Base-by-base conservation (phyloP, 371 early-diverging fungal genomes). In the Mucor circinelloides region DNA sequence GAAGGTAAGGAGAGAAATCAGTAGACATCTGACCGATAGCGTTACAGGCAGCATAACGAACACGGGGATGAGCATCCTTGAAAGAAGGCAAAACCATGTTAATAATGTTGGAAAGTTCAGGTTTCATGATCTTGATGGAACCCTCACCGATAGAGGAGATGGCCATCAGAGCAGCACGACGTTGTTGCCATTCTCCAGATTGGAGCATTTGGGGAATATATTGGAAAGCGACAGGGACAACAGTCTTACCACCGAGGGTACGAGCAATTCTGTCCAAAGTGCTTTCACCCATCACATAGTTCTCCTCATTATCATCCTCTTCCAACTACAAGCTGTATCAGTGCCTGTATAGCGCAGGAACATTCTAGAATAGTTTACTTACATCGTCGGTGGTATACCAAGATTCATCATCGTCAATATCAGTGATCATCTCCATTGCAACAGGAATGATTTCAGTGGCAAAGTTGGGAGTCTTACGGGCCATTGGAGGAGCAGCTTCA, bases 91-190 rank as follows among this genome's bases (percentile, higher is more conserved):
- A 71, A 27, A 99, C 85, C 77, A 97, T 83, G 78, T 85, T 84
- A 60, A 96, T 87, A 32, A 99, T 90, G 68, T 92, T 89, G 63
- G 84, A 88, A 38, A 98, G 88, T 67, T 96, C 96, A 25, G 88
- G 89, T 72, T 91, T 90, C 96, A 99, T 95, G 67, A 93, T 79
- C 73, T 94, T 93, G 64, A 89, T 86, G 79, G 96, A 98, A 19
- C 99, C 99, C 79, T 99, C 99, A 59, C 93, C 98, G 68, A 99
- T 96, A 48, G 95, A 92, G 17, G 95, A 94, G 40, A 98, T 90
- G 28, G 96, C 94, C 90, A 96, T 91, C 55, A 99, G 83, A 15
- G 92, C 97, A 28, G 97, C 98, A 72, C 97, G 94, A 27, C 98
- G 90, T 75, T 92, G 88, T 68, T 89, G 87, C 99, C 99, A 99